Conservation (phyloP, 345 rosid species). For the Euphorbia pulcherrima region DNA sequence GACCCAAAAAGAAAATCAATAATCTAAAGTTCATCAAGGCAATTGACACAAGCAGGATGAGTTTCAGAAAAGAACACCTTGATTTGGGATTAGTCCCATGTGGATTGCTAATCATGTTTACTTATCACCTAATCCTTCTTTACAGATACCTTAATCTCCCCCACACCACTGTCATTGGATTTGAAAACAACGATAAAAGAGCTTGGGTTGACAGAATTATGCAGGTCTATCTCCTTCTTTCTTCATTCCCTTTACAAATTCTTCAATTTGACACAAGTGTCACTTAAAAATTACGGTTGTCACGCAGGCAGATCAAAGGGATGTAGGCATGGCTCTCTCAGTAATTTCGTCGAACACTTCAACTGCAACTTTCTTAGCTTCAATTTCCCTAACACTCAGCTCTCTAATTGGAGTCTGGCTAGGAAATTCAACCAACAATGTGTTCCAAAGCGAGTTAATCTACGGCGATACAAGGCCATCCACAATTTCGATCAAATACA, state of each 20-base stretch:
- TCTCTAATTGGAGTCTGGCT: conserved; percentile 85
- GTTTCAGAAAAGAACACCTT: conserved; percentile 50
- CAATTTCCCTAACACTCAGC: conserved; percentile 64
- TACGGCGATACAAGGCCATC: conserved; percentile 57
- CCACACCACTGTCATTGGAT: conserved; percentile 57
- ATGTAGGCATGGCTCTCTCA: conserved; percentile 31
- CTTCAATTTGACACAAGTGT: not conserved
- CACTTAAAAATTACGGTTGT: too few species aligned
- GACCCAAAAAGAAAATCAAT: not conserved
- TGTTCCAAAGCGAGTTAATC: conserved; percentile 40
- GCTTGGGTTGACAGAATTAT: conserved; percentile 72
- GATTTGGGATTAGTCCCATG: conserved; percentile 68
- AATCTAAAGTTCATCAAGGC: not conserved
- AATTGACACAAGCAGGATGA: conserved; percentile 2
- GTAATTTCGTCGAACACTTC: conserved; percentile 53
- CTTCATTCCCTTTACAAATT: not conserved
- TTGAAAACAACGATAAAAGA: conserved; percentile 60
- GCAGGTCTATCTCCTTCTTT: conserved; percentile 36
- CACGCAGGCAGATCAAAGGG: conserved; percentile 36
- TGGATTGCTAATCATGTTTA: conserved; percentile 52
- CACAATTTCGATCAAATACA: conserved; percentile 59
- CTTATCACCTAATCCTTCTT: conserved; percentile 57
- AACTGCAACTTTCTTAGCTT: conserved; percentile 54
- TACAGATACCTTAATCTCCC: conserved; percentile 55
- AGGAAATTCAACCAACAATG: conserved; percentile 37